phyloP scores from a whole-genome alignment of 2,329 filamentous ascomycete species.

The Alternaria conjuncta region DNA sequence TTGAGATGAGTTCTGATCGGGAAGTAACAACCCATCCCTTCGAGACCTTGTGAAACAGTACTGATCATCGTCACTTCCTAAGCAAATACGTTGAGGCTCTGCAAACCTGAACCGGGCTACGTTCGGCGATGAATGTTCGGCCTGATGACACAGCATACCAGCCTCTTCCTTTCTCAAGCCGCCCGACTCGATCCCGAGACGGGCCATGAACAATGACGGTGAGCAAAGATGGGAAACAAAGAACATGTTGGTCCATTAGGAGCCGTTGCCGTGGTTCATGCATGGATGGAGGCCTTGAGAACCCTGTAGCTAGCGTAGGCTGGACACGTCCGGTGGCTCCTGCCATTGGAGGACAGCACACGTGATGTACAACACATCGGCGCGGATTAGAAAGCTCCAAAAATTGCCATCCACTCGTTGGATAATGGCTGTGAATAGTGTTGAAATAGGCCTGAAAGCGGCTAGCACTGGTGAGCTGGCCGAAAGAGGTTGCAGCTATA shows the following conservation, averaged over 20 bases:
- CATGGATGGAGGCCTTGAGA: conserved; percentile 4
- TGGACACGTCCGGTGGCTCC: background rate
- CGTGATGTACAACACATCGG: conserved; percentile 26
- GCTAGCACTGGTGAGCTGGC: conserved; percentile 28
- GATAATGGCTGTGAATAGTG: conserved; percentile 11
- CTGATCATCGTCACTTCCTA: background rate
- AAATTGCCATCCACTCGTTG: conserved; percentile 23
- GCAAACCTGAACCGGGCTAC: background rate
- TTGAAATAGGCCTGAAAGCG: conserved; percentile 16
- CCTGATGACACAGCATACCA: background rate
- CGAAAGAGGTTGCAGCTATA: conserved; percentile 16
- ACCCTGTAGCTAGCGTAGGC: conserved; percentile 12
- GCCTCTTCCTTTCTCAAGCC: background rate
- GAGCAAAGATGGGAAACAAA: background rate
- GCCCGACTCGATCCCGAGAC: background rate
- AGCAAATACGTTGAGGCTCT: background rate
- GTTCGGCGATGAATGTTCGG: background rate
- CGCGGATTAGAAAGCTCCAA: conserved; percentile 12
- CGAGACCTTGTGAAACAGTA: background rate
- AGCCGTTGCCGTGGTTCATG: conserved; percentile 2
- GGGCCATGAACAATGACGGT: background rate
- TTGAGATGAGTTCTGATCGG: background rate
- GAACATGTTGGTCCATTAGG: background rate
- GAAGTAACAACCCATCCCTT: fast-evolving
- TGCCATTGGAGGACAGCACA: conserved; percentile 13